These are phyloP conservation scores for Phyllosticta paracitricarpa DNA, from an alignment of 2,329 filamentous ascomycete species.

Conservation along the genomic window DNA sequence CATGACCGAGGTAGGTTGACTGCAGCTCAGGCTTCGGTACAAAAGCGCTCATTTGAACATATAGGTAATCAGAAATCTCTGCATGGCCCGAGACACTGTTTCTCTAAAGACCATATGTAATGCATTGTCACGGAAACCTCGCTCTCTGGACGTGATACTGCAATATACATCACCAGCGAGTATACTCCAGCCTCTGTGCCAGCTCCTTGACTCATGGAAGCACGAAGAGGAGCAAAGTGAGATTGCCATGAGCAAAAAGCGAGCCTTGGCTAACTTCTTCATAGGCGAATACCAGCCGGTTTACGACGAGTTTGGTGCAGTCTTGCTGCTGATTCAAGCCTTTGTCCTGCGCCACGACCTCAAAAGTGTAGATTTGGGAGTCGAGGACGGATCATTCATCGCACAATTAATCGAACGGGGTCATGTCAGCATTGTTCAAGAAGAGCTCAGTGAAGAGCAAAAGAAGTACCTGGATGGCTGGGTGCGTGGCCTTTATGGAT, in stretches of 20 bases:
- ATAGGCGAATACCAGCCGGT: constrained; percentile 69
- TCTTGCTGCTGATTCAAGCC: constrained; percentile 62
- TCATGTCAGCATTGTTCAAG: constrained; percentile 45
- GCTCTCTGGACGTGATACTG: constrained; percentile 63
- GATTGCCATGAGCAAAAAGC: neutral
- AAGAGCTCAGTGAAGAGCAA: constrained; percentile 56
- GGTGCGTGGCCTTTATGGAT: constrained; percentile 64
- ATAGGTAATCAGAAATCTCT: constrained; percentile 59
- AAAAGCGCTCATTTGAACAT: constrained; percentile 8
- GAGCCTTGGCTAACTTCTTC: constrained; percentile 11
- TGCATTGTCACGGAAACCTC: constrained; percentile 61
- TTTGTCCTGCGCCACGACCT: constrained; percentile 69
- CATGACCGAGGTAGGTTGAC: constrained; percentile 29
- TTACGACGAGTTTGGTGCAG: constrained; percentile 76
- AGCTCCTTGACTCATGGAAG: constrained; percentile 66
- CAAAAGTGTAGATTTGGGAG: constrained; percentile 53
- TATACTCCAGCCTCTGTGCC: constrained; percentile 65
- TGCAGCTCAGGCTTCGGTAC: neutral
- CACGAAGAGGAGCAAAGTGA: constrained; percentile 68
- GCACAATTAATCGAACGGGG: constrained; percentile 54
- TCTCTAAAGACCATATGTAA: constrained; percentile 66
- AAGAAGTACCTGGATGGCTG: constrained; percentile 59
- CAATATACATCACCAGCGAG: constrained; percentile 61
- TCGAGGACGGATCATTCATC: constrained; percentile 56
- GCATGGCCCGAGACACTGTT: constrained; percentile 66